Percentiles rank a stretch among this genome's conserved stretches.
Evolutionary conservation across 2,329 filamentous ascomycete genomes (phyloP).

Genomic region (Hirsutella minnesotensis): DNA sequence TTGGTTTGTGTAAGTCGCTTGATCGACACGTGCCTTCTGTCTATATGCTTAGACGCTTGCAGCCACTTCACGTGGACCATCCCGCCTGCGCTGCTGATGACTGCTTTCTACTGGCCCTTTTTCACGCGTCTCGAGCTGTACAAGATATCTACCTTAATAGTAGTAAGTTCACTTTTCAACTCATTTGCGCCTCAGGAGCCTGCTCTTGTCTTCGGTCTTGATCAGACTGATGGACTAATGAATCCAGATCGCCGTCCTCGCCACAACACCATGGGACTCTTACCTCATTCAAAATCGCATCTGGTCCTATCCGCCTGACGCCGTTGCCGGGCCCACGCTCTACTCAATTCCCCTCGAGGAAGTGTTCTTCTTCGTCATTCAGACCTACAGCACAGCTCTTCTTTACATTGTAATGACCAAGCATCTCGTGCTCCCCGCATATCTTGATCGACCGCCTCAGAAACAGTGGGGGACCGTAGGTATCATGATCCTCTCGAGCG

Average conservation of each 20-base stretch:
- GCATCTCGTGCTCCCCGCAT: slow-evolving; percentile 39
- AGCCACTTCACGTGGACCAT: neutral
- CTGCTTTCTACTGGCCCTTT: neutral
- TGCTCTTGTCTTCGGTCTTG: no score
- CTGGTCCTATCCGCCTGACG: slow-evolving; percentile 60
- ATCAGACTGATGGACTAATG: no score
- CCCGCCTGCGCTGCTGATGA: neutral
- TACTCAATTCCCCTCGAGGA: slow-evolving; percentile 60
- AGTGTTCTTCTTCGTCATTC: slow-evolving; percentile 66
- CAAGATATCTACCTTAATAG: neutral
- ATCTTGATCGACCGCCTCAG: slow-evolving; percentile 15
- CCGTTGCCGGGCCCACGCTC: slow-evolving; percentile 49
- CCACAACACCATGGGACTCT: slow-evolving; percentile 67
- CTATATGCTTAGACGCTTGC: no score
- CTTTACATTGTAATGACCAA: slow-evolving; percentile 58
- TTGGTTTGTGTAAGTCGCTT: neutral
- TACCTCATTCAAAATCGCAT: slow-evolving; percentile 57
- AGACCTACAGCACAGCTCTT: slow-evolving; percentile 61
- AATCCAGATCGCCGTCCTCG: slow-evolving; percentile 38
- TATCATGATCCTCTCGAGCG: no score
- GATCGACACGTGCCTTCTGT: no score
- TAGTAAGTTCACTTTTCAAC: neutral
- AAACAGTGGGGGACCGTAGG: no score
- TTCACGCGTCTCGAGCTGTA: neutral
- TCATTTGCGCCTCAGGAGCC: no score